Evolutionary conservation across 257 asterid species (phyloP), one percentile per base, ranked within the genome.

Genomic region (Lantana camara): DNA sequence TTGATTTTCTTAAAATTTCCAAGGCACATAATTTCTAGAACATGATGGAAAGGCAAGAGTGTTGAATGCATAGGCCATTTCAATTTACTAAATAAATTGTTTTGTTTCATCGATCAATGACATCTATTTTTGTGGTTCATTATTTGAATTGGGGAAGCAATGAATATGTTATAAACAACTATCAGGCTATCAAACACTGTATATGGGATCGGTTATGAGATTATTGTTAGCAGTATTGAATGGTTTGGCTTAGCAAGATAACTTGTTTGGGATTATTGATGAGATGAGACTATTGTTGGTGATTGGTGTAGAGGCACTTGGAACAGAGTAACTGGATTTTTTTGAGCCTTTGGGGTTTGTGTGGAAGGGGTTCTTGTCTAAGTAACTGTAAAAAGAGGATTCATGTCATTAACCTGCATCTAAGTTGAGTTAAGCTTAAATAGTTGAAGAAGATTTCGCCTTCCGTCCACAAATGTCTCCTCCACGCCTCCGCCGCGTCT

Each of bases 391-490:
- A 58, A 10, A 35, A 17, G 49, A 22, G 29, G 42, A 15, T 49
- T 58, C 35, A 54, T 55, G 63, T 32, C 40, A 38, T 63, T 13
- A 55, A 29, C 38, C n/a, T 7, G 5, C 7, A 35, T 46, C 22
- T 27, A 14, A 29, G 27, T 35, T 40, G 23, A 27, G 20, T 27
- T 6, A 5, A 12, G 22, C 24, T 21, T 10, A 4, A 35, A 20
- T 54, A 30, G 5, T 54, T 35, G 17, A 62, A 9, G 57, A 56
- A 49, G n/a, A n/a, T n/a, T n/a, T n/a, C n/a, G n/a, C n/a, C n/a
- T n/a, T n/a, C n/a, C n/a, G n/a, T n/a, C n/a, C n/a, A n/a, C n/a
- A n/a, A n/a, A n/a, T n/a, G n/a, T n/a, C n/a, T n/a, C n/a, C n/a
- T n/a, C n/a, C n/a, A n/a, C n/a, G n/a, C n/a, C n/a, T n/a, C n/a